Conservation (phyloP, 371 early-diverging fungal genomes). For the Zopfochytrium polystomum region DNA sequence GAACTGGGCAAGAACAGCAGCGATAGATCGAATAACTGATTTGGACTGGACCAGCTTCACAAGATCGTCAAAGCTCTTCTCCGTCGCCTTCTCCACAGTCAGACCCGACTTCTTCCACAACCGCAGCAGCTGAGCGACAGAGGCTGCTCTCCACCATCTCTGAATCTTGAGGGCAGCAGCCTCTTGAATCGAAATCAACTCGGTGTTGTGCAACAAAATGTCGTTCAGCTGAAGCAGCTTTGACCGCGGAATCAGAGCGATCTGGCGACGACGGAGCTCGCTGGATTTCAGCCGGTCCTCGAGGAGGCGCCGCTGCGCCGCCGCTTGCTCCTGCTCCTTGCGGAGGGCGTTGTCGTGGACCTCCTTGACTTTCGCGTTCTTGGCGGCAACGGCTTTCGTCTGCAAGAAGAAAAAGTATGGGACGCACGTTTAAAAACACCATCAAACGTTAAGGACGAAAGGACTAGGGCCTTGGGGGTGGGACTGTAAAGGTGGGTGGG, state of each 20-base stretch:
- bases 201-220: conserved; percentile 18
- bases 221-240: conserved; percentile 29
- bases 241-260: conserved; percentile 41
- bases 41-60: conserved; percentile 32
- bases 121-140: conserved; percentile 22
- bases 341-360: conserved; percentile 24
- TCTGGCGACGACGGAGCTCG: conserved; percentile 28
- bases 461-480: neutral
- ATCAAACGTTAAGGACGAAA: neutral
- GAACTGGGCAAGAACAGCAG: conserved; percentile 19
- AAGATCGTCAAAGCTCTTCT: conserved; percentile 35
- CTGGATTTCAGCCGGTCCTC: conserved; percentile 21
- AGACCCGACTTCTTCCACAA: conserved; percentile 18
- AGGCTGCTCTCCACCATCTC: conserved; percentile 37
- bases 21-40: conserved; percentile 35
- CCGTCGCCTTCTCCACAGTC: conserved; percentile 20
- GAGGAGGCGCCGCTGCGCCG: conserved; percentile 32
- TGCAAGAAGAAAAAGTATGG: neutral
- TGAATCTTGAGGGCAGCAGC: conserved; percentile 40
- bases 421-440: neutral
- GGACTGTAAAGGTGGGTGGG: neutral
- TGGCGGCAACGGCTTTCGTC: no score
- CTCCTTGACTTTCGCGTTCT: no score
- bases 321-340: conserved; percentile 37
- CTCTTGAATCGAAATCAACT: conserved; percentile 16